Evolutionary conservation across 305 asterid species (phyloP), one percentile per base, ranked within the genome.

Genomic region (Fraxinus ornus): DNA sequence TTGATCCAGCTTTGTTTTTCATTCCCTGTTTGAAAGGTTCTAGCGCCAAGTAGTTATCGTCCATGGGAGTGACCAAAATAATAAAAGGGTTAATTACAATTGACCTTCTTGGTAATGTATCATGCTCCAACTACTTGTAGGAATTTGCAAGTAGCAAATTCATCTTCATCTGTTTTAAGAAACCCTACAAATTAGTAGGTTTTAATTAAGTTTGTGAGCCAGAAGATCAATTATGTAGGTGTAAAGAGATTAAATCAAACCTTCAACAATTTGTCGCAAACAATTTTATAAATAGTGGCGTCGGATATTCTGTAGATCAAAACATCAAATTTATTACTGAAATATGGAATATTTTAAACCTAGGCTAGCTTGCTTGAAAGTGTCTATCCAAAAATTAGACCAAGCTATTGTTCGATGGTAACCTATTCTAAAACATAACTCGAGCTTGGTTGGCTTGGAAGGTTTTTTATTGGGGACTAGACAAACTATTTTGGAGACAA

Each of bases 401-500:
- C 47, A 39, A 39, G 47, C 41, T 36, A 36, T 36, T 39, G 47
- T 39, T 39, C 47, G 47, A 39, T 39, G 47, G 15, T 21, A 7
- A 7, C 64, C 24, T 55, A 9, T 24, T 66, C 74, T 26, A 24
- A 8, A 28, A 28, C 37, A 10, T 66, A 68, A 28, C 21, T 68
- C 17, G 4, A 68, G 41, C 22, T 22, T 73, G 44, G 30, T 68
- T 80, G 79, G 83, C 49, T 86, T 86, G 83, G 36, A 88, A 95
- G 99, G 98, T 86, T 95, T 95, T 83, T 82, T 94, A 17, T 64
- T 95, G 87, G 99, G 99, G 68, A 95, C 99, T 41, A 91, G 99
- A 79, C 99, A 96, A 81, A 96, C 99, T 76, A 72, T 96, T 72
- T 87, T 96, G 91, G 98, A 96, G 95, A 96, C 99, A 6, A 96